Conservation (phyloP, 345 rosid genomes). For the Theobroma cacao region DNA sequence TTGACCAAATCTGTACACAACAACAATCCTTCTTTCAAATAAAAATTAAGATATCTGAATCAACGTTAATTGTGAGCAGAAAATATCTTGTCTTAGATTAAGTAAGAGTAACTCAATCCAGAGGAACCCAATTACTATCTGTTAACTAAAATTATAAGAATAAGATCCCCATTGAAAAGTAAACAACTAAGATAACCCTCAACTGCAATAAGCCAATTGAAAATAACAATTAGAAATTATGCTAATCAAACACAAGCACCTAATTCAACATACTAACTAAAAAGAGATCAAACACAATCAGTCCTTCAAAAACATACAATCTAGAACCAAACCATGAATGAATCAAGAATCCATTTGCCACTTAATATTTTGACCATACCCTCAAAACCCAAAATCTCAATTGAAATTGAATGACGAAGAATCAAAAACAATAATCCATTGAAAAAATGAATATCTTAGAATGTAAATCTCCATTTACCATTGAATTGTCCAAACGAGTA, state of each 20-base stretch:
- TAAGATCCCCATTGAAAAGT: not conserved
- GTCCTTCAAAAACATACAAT: not conserved
- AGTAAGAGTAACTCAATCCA: not conserved
- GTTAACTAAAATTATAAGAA: not conserved
- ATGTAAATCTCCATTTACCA: not conserved
- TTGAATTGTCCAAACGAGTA: not conserved
- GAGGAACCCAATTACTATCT: not conserved
- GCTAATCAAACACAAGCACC: not conserved
- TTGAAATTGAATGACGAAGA: not conserved
- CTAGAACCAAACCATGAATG: not conserved
- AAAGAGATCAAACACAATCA: not conserved
- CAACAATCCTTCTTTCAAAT: conserved; percentile 8
- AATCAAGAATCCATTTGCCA: not conserved
- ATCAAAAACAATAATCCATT: not conserved
- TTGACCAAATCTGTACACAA: conserved; percentile 58
- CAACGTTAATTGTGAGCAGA: not conserved
- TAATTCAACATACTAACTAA: not conserved
- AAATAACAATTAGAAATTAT: not conserved
- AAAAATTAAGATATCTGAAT: not conserved
- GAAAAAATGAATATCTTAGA: not conserved
- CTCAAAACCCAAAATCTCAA: not conserved
- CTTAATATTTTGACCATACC: not conserved
- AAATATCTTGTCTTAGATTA: not conserved
- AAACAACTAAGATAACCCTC: not conserved
- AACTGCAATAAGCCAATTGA: not conserved